Evolutionary conservation across 176 grass and related monocot genomes (phyloP).

Genomic region (Triticum urartu): DNA sequence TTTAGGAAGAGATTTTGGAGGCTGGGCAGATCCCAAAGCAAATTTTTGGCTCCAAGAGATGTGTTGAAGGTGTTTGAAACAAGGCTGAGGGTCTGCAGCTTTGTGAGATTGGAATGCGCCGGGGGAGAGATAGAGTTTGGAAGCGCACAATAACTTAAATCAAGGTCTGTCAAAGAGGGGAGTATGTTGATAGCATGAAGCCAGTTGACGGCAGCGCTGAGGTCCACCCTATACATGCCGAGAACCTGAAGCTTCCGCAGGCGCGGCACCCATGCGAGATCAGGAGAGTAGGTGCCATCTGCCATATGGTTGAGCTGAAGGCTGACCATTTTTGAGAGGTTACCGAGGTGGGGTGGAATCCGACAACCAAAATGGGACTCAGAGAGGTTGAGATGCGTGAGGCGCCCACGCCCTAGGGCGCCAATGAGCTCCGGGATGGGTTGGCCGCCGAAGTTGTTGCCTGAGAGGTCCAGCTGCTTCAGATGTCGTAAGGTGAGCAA

Average conservation of each 20-base stretch:
- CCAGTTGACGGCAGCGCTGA: background rate
- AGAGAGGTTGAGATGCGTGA: too few relatives aligned
- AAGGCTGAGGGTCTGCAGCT: background rate
- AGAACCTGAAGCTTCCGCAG: background rate
- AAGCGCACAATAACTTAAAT: background rate
- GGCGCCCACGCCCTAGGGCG: too few relatives aligned
- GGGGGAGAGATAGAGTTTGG: background rate
- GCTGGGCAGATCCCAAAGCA: background rate
- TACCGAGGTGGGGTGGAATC: too few relatives aligned
- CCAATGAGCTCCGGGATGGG: too few relatives aligned
- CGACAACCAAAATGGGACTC: too few relatives aligned
- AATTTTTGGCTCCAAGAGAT: background rate
- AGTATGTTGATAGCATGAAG: background rate
- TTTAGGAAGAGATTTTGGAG: background rate
- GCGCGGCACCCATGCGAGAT: background rate
- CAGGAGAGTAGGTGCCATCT: background rate
- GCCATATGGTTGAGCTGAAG: background rate
- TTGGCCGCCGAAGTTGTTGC: too few relatives aligned
- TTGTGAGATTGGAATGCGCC: background rate
- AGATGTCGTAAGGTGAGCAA: too few relatives aligned
- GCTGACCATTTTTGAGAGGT: too few relatives aligned
- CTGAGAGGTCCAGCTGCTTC: too few relatives aligned
- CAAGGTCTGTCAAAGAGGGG: background rate
- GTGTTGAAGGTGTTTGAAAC: background rate
- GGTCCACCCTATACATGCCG: background rate